Evolutionary conservation across 1,139 yeast genomes (phyloP).

Genomic region (Yamadazyma oceani): DNA sequence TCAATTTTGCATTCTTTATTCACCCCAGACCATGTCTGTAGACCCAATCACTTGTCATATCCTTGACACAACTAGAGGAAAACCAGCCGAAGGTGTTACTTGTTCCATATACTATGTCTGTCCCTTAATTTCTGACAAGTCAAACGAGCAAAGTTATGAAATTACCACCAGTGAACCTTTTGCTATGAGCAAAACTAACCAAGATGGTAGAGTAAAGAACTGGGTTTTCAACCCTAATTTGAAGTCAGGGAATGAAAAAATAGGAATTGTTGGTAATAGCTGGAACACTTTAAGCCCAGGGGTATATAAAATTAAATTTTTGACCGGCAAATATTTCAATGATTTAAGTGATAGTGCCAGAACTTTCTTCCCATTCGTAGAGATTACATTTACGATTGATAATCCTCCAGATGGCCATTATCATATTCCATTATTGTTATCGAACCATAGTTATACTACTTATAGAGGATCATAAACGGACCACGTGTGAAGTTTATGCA

Average conservation of each 20-base stretch:
- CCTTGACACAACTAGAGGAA: conserved; percentile 79
- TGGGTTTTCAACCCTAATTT: conserved; percentile 57
- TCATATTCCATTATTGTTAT: conserved; percentile 79
- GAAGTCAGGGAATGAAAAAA: conserved; percentile 17
- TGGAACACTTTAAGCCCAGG: conserved; percentile 58
- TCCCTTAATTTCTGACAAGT: conserved; percentile 24
- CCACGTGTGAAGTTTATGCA: neutral
- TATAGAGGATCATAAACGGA: conserved; percentile 68
- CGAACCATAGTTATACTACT: conserved; percentile 84
- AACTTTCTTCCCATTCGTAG: conserved; percentile 83
- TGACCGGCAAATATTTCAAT: conserved; percentile 66
- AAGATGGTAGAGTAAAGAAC: conserved; percentile 71
- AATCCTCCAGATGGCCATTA: conserved; percentile 75
- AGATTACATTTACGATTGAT: conserved; percentile 65
- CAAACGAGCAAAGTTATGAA: conserved; percentile 28
- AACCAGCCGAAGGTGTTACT: conserved; percentile 69
- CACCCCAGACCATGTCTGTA: conserved; percentile 31
- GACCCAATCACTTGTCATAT: conserved; percentile 84
- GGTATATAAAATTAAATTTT: conserved; percentile 69
- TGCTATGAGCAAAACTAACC: conserved; percentile 67
- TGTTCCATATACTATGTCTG: conserved; percentile 54
- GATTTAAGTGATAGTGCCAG: conserved; percentile 26
- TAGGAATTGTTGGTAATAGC: conserved; percentile 30
- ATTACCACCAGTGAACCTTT: conserved; percentile 37
- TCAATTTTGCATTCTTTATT: too few relatives aligned